phyloP scores from a whole-genome alignment of 345 rosid species.

The Camelina neglecta region DNA sequence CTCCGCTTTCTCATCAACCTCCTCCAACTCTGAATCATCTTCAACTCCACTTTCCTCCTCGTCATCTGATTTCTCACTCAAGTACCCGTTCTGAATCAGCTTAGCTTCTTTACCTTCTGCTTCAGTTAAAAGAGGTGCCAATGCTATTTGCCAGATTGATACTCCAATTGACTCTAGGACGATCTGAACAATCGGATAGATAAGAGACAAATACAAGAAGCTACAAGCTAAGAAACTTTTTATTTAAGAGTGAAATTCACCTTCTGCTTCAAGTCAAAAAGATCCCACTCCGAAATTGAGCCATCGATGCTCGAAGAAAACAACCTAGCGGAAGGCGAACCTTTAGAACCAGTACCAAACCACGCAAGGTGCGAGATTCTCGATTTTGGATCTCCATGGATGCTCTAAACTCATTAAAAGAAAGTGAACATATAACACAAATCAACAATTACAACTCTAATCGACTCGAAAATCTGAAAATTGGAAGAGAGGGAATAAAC shows the following conservation, averaged over 20 bases:
- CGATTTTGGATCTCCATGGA: constrained; percentile 76
- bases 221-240: too few species aligned
- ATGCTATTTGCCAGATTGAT: constrained; percentile 95
- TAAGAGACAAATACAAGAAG: too few species aligned
- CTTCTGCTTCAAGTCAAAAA: constrained; percentile 77
- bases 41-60: constrained; percentile 64
- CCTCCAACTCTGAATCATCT: constrained; percentile 63
- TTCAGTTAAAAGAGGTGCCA: constrained; percentile 51
- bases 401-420: constrained; percentile 49
- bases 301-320: constrained; percentile 91
- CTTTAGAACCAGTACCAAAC: constrained; percentile 60
- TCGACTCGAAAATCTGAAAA: not conserved
- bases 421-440: not conserved
- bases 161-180: constrained; percentile 77
- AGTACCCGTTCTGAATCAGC: constrained; percentile 57
- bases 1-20: constrained; percentile 45
- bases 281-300: constrained; percentile 85
- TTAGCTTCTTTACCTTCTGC: constrained; percentile 44
- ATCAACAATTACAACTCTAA: not conserved
- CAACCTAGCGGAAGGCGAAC: constrained; percentile 55
- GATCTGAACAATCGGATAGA: constrained; percentile 2
- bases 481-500: not conserved
- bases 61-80: constrained; percentile 49
- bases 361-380: constrained; percentile 85
- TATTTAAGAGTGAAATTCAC: constrained; percentile 41